A percentile compares a stretch with the other conserved stretches of the same genome.
Conservation (phyloP, 208 protist species). For the Porcisia hertigi region DNA sequence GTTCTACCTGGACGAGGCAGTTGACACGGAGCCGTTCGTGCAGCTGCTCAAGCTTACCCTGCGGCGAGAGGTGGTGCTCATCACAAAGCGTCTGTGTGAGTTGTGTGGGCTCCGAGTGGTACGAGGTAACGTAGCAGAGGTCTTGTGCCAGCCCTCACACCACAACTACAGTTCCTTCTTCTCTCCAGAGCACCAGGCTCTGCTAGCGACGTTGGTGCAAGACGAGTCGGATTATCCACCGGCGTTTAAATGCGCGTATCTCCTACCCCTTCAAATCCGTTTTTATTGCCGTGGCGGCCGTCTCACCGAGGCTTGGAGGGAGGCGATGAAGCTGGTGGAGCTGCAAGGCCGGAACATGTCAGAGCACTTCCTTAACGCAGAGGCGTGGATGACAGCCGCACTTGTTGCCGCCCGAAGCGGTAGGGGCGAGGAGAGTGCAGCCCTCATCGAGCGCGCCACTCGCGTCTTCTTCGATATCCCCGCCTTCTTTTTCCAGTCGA, state of each 20-base stretch:
- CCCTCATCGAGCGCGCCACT: conserved; percentile 27
- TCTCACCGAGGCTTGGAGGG: conserved; percentile 17
- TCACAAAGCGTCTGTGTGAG: conserved; percentile 49
- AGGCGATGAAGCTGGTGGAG: conserved; percentile 19
- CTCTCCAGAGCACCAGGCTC: conserved; percentile 18
- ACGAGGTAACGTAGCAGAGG: conserved; percentile 32
- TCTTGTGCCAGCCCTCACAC: conserved; percentile 32
- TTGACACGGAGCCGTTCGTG: conserved; percentile 3
- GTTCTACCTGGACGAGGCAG: conserved; percentile 36
- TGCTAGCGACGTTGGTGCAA: conserved; percentile 21
- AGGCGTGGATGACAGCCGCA: conserved; percentile 28
- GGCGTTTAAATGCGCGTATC: conserved; percentile 19
- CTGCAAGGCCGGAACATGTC: conserved; percentile 11
- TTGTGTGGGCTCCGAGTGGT: conserved; percentile 44
- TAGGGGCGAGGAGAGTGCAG: conserved; percentile 4
- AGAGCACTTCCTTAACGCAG: conserved; percentile 24
- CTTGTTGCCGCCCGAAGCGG: conserved; percentile 21
- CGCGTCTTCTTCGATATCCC: conserved; percentile 31
- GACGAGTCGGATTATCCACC: neutral
- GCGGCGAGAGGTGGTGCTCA: conserved; percentile 15
- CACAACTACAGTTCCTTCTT: conserved; percentile 47
- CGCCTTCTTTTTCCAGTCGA: conserved; percentile 22
- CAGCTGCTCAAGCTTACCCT: conserved; percentile 27
- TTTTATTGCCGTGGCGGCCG: conserved; percentile 24
- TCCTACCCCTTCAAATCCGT: conserved; percentile 28